These are phyloP conservation scores for Discostella stelligeroides DNA, from an alignment of 108 stramenopile genomes.

Conservation along the genomic window DNA sequence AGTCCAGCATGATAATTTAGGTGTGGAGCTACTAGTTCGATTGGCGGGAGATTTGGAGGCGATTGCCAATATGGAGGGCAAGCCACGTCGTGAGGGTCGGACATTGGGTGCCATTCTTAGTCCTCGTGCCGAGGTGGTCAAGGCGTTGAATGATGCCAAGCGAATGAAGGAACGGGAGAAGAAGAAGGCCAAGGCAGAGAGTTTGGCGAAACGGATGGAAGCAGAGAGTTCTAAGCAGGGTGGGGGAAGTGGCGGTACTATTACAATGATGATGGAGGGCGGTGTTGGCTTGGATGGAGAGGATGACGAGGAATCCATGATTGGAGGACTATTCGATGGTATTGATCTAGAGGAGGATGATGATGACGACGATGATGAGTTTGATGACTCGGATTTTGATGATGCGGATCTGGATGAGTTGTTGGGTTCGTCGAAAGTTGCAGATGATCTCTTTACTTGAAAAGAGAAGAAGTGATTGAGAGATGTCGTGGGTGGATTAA, in stretches of 20 bases:
- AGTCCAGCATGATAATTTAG: conserved; percentile 79
- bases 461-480: not conserved
- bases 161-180: conserved; percentile 69
- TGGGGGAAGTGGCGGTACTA: conserved; percentile 19
- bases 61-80: conserved; percentile 67
- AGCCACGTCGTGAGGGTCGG: conserved; percentile 75
- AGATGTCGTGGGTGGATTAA: too few relatives aligned
- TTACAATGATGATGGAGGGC: too few relatives aligned
- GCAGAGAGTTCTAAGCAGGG: conserved; percentile 22
- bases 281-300: conserved; percentile 5
- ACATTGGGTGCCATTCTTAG: conserved; percentile 70
- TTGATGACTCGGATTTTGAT: conserved; percentile 62
- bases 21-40: conserved; percentile 68
- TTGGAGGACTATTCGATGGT: conserved; percentile 9
- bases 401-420: conserved; percentile 78
- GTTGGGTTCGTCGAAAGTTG: conserved; percentile 68
- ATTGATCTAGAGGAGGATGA: conserved; percentile 19
- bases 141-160: conserved; percentile 74
- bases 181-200: conserved; percentile 67
- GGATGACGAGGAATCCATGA: conserved; percentile 28
- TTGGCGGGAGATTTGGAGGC: conserved; percentile 70
- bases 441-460: conserved; percentile 82
- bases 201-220: conserved; percentile 32
- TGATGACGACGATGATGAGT: conserved; percentile 33
- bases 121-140: conserved; percentile 77